These are phyloP conservation scores for Camelina neglecta DNA, from an alignment of 345 rosid genomes.

Conservation along the genomic window DNA sequence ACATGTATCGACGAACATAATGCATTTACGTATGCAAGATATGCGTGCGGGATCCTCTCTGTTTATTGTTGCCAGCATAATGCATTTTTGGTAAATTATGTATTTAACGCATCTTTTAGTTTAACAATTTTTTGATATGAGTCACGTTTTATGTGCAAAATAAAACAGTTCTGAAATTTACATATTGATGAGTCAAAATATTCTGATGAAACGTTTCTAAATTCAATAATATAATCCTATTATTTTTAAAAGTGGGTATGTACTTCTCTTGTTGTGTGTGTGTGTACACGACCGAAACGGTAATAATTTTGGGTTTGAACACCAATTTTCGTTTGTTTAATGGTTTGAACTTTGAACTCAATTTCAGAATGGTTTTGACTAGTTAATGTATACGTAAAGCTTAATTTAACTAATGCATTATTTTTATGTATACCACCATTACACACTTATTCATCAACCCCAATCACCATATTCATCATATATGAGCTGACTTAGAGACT, in stretches of 20 bases:
- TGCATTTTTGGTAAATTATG: background rate
- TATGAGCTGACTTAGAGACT: background rate
- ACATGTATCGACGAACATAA: slow-evolving; percentile 19
- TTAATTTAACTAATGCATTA: background rate
- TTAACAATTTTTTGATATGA: background rate
- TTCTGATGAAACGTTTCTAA: slow-evolving; percentile 14
- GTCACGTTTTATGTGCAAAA: background rate
- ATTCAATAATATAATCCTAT: background rate
- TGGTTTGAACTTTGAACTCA: background rate
- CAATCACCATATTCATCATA: too few species aligned
- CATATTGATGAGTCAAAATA: slow-evolving; percentile 12
- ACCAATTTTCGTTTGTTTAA: background rate
- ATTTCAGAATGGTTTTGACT: slow-evolving; percentile 5
- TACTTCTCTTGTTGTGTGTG: background rate
- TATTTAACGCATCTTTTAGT: slow-evolving; percentile 9
- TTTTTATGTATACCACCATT: background rate
- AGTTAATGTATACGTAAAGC: background rate
- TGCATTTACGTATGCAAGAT: background rate
- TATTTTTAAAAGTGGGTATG: background rate
- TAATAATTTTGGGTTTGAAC: background rate
- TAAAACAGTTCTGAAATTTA: background rate
- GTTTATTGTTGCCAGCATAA: slow-evolving; percentile 4
- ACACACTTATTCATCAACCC: background rate
- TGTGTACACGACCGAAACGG: slow-evolving; percentile 31
- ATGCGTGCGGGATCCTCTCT: slow-evolving; percentile 23